Evolutionary conservation across 495 filamentous ascomycete species (phyloP), one percentile per base, ranked within the genome.

Genomic region (Bacidia gigantensis): DNA sequence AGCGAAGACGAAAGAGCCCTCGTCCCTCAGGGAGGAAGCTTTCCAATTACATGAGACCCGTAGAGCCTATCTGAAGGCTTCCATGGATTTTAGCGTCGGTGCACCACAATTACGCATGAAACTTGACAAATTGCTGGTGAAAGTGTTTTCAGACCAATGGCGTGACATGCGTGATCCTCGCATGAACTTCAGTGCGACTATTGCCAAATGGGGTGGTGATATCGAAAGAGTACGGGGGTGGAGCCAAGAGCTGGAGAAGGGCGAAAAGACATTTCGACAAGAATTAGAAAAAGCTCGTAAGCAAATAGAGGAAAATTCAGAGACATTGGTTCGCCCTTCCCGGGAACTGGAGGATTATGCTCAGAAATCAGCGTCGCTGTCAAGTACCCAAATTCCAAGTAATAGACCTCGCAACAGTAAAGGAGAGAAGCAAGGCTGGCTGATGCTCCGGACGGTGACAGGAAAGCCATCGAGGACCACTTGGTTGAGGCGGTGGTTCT

Each of bases 11-110:
- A 97, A 96, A 67, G 92, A 98, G 64, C 78, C 89, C 5, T 94
- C 87, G 11, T 76, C 87, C 0, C 70, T 98, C 49, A 73, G 93
- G 45, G 92, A 98, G 65, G 92, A 98, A 66, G 90, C 93, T 0
- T 98, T 97, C 60, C 83, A 92, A 64, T 80, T 98, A 32, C 92
- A 95, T 57, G 93, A 97, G 73, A 85, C 89, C 14, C 80, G 90
- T 46, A 90, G 89, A 65, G 79, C 81, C 17, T 98, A 97, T 61
- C 73, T 96, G 21, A 90, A 86, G 66, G 84, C 89, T 0, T 88
- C 87, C 7, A 79, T 97, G 78, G 92, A 98, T 64, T 97, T 89
- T 58, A 92, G 87, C 56, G 78, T 93, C 40, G 74, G 83, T 46
- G 87, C 85, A 17, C 89, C 93, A 5, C 83, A 92, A 62, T 63